Base-by-base conservation (phyloP, 352 stramenopile genomes). In the Phytophthora sojae region DNA sequence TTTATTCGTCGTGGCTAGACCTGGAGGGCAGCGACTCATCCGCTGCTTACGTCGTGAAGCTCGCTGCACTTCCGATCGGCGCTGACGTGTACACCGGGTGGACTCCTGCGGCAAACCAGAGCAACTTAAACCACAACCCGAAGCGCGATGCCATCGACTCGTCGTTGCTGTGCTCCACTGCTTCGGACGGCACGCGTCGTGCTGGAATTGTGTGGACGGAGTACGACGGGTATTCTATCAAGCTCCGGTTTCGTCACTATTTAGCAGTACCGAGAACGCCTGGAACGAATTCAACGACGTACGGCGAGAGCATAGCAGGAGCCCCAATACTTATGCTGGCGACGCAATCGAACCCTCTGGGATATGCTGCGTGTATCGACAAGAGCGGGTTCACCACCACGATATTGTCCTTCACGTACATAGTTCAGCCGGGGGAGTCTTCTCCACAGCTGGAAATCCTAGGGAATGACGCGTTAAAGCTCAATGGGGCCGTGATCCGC, bases 191-290 rank as follows among this genome's bases (percentile, higher is more conserved):
- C 3, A 58, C 42, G 2, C 14, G 62, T 47, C 58, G 62, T 5
- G 64, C 81, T 1, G 87, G 82, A 4, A 12, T 93, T 7, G 39
- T 90, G 6, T 95, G 87, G 87, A 93, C 83, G 0, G 87, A 95
- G 42, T 93, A 86, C 42, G 85, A 95, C 45, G 87, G 85, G 0
- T 79, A 88, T 25, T 80, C 83, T 2, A 79, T 84, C 7, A 93
- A 95, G 42, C 49, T 93, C 15, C 83, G 85, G 17, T 79, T 92
- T 51, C 77, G 83, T 0, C 85, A 93, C 50, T 64, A 72, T 6
- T 61, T 57, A 2, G 53, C 79, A 14, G 57, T 75, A 1, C 70
- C 80, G n/a, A 63, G 60, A 39, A 57, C 64, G 2, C 64, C 54
- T 12, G 67, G 32, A 6, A 64, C 29, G 12, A 47, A 42, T 23